phyloP scores from a whole-genome alignment of 2,329 filamentous ascomycete genomes.

The Scytalidium sp. region DNA sequence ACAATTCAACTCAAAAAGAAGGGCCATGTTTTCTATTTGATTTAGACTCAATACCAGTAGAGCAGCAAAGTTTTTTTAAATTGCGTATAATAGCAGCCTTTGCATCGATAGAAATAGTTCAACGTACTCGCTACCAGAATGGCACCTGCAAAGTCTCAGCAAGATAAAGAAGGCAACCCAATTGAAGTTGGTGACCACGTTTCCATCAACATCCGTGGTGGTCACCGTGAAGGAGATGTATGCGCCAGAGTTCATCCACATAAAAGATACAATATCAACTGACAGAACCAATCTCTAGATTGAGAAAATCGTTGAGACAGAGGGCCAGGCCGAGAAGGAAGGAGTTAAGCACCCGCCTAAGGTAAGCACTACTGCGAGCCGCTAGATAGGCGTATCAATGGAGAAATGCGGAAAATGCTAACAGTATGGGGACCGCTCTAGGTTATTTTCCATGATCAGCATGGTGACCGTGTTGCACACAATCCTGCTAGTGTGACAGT shows the following conservation, averaged over 20 bases:
- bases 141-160: neutral
- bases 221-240: slow-evolving; percentile 35
- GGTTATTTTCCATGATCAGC: slow-evolving; percentile 36
- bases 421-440: slow-evolving; percentile 7
- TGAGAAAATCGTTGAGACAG: slow-evolving; percentile 32
- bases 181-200: slow-evolving; percentile 37
- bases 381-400: slow-evolving; percentile 1
- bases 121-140: neutral
- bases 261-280: neutral
- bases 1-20: too few species aligned
- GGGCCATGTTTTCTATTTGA: too few species aligned
- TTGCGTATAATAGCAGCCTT: too few species aligned
- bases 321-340: slow-evolving; percentile 32
- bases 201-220: slow-evolving; percentile 36
- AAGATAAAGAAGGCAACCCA: slow-evolving; percentile 34
- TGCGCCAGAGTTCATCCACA: slow-evolving; percentile 7
- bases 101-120: too few species aligned
- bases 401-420: neutral
- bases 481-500: slow-evolving; percentile 34
- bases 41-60: too few species aligned
- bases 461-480: slow-evolving; percentile 35
- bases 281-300: slow-evolving; percentile 25
- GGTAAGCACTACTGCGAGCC: slow-evolving; percentile 17
- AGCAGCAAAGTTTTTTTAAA: too few species aligned
- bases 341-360: slow-evolving; percentile 40